Evolutionary conservation across 176 grass and related monocot species (phyloP).

Genomic region (Saccharum officinarum): DNA sequence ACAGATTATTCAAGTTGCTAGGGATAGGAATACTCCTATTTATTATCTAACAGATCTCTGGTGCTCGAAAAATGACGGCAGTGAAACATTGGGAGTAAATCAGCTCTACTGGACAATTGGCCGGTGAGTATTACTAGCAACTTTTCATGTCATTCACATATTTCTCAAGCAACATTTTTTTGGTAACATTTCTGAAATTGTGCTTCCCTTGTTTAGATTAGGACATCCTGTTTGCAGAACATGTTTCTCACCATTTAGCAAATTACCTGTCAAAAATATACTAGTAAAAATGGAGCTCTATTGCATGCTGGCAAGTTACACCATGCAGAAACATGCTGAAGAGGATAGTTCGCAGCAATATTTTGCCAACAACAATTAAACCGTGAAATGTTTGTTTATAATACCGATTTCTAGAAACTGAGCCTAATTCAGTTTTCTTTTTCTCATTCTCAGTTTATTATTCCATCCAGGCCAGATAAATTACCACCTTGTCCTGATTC

Average conservation of each 20-base stretch:
- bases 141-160: background rate
- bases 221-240: slow-evolving; percentile 16
- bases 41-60: slow-evolving; percentile 77
- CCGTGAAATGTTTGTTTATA: background rate
- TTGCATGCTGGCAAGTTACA: background rate
- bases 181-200: slow-evolving; percentile 7
- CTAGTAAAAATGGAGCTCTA: background rate
- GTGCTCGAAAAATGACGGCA: slow-evolving; percentile 53
- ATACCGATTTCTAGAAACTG: background rate
- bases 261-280: slow-evolving; percentile 2
- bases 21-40: slow-evolving; percentile 61
- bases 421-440: background rate
- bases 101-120: slow-evolving; percentile 48
- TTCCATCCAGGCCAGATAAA: too few relatives aligned
- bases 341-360: background rate
- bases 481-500: too few relatives aligned
- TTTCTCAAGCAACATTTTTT: background rate
- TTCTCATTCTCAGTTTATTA: background rate
- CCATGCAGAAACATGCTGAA: background rate
- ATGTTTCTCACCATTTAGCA: slow-evolving; percentile 1
- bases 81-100: slow-evolving; percentile 39
- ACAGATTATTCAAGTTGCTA: slow-evolving; percentile 64
- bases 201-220: slow-evolving; percentile 17
- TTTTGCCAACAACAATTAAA: too few relatives aligned
- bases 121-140: slow-evolving; percentile 46